phyloP scores from a whole-genome alignment of 768 basidiomycete genomes.

The Mrakia hoshinonis region DNA sequence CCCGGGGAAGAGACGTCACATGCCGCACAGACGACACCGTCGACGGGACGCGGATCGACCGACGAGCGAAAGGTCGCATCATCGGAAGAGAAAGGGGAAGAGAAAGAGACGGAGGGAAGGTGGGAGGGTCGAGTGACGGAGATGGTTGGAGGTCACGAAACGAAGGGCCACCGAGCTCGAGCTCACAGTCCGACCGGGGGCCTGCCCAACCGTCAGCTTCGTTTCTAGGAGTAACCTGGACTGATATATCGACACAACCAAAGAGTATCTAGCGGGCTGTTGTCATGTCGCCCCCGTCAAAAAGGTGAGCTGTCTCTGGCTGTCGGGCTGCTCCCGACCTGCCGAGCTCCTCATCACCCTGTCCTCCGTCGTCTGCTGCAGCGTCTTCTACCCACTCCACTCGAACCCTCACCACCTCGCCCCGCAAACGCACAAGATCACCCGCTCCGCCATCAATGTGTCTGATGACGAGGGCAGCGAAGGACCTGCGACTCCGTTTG shows the following conservation, averaged over 20 bases:
- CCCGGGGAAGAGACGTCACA: neutral
- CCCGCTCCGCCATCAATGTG: neutral
- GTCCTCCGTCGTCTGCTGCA: neutral
- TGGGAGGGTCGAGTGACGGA: neutral
- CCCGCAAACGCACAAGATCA: neutral
- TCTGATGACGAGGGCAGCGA: neutral
- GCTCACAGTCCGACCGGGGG: no score
- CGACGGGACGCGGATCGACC: neutral
- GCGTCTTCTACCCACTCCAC: neutral
- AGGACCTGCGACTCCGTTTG: neutral
- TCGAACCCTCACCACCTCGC: neutral
- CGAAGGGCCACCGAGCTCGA: no score
- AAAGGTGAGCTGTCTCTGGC: neutral
- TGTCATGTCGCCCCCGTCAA: neutral
- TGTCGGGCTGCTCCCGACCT: neutral
- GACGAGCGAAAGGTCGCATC: conserved; percentile 16
- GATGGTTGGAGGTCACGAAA: neutral
- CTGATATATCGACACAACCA: no score
- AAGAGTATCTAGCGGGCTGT: no score
- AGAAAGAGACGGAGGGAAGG: neutral
- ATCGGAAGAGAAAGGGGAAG: neutral
- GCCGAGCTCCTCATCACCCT: neutral
- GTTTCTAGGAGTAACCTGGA: no score
- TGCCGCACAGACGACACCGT: neutral
- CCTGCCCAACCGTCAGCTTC: no score